phyloP scores from a whole-genome alignment of 306 rosid species.

The Potentilla sterilis region DNA sequence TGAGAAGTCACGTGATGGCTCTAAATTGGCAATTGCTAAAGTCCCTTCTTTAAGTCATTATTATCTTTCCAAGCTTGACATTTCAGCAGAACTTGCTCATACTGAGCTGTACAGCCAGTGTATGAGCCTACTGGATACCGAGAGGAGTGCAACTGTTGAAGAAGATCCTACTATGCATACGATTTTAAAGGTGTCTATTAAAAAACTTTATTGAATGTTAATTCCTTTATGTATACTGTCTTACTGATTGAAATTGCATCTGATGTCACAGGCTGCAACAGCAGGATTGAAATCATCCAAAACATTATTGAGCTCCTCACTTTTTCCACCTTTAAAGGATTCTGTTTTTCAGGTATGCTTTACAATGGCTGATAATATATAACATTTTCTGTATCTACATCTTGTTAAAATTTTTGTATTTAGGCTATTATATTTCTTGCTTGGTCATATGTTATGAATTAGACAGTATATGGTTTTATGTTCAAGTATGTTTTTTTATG shows the following conservation, averaged over 20 bases:
- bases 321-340: slow-evolving; percentile 56
- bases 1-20: slow-evolving; percentile 47
- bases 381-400: neutral
- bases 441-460: neutral
- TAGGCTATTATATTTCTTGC: neutral
- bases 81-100: slow-evolving; percentile 59
- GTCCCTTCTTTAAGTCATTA: slow-evolving; percentile 51
- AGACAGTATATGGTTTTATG: too few species aligned
- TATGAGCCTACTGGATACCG: slow-evolving; percentile 47
- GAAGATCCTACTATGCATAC: slow-evolving; percentile 40
- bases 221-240: neutral
- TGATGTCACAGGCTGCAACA: slow-evolving; percentile 60
- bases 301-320: slow-evolving; percentile 38
- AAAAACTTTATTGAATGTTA: neutral
- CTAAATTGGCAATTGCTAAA: slow-evolving; percentile 37
- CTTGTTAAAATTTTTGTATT: neutral
- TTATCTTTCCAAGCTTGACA: slow-evolving; percentile 89
- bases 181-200: slow-evolving; percentile 54
- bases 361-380: slow-evolving; percentile 1
- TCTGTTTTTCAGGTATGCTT: slow-evolving; percentile 69
- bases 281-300: slow-evolving; percentile 45
- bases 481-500: neutral
- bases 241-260: slow-evolving; percentile 11
- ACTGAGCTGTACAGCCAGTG: slow-evolving; percentile 75
- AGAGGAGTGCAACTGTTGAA: slow-evolving; percentile 39